A percentile compares a stretch with the other conserved stretches of the same genome.
phyloP scores from a whole-genome alignment of 2,329 filamentous ascomycete species.

The Fusarium metavorans region DNA sequence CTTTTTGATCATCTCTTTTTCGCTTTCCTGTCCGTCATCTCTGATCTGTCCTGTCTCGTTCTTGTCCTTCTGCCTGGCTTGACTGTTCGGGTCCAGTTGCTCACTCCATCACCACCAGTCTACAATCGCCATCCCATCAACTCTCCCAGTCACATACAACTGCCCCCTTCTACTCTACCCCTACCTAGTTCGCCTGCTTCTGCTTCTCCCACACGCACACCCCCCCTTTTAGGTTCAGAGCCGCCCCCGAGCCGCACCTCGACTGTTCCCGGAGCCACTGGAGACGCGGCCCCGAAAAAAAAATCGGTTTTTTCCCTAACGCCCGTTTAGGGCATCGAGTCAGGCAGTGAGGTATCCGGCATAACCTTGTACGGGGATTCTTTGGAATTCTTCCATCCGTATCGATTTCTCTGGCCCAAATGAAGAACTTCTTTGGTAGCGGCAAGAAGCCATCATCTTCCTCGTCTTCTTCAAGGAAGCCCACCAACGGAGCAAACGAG shows the following conservation, averaged over 20 bases:
- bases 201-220: conserved; percentile 6
- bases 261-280: conserved; percentile 40
- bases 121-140: conserved; percentile 3
- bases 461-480: conserved; percentile 54
- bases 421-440: conserved; percentile 64
- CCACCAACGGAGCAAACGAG: conserved; percentile 44
- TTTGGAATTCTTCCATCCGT: conserved; percentile 40
- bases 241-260: conserved; percentile 20
- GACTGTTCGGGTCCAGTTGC: conserved; percentile 6
- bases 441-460: conserved; percentile 54
- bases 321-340: conserved; percentile 50
- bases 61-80: conserved; percentile 23
- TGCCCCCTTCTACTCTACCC: neutral
- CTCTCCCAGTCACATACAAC: neutral
- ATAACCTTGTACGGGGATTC: conserved; percentile 56
- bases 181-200: conserved; percentile 3
- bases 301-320: conserved; percentile 45
- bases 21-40: conserved; percentile 4
- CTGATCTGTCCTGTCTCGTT: conserved; percentile 17
- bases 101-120: conserved; percentile 14
- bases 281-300: conserved; percentile 44
- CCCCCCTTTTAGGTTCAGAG: conserved; percentile 37
- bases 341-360: conserved; percentile 51
- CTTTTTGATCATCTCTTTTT: neutral
- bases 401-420: conserved; percentile 51